Percentiles rank a stretch among this genome's conserved stretches.
Conservation (phyloP, 2,329 filamentous ascomycete species). For the Penicillium hesseltinei region DNA sequence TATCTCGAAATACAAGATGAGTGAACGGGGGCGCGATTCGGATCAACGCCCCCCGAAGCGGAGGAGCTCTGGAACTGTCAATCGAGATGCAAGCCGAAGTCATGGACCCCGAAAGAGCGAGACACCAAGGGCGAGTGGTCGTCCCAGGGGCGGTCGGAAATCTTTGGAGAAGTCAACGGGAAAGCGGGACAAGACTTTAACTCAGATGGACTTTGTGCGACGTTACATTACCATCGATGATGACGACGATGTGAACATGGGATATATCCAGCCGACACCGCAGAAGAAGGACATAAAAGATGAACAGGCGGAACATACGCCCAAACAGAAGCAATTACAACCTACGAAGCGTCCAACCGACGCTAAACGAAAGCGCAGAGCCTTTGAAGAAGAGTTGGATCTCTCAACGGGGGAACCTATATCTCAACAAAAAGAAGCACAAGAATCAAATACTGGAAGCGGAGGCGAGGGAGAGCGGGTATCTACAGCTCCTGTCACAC, state of each 20-base stretch:
- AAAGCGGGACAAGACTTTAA: constrained; percentile 40
- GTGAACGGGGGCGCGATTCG: not conserved
- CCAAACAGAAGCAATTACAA: not conserved
- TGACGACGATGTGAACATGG: constrained; percentile 31
- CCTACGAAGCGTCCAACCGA: not conserved
- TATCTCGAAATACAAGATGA: constrained; percentile 12
- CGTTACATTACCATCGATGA: constrained; percentile 36
- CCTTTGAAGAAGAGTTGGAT: constrained; percentile 19
- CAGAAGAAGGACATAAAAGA: constrained; percentile 9
- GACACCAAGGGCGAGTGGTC: constrained; percentile 22
- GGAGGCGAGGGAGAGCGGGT: not conserved
- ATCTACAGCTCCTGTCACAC: constrained; percentile 29
- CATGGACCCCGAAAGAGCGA: constrained; percentile 17
- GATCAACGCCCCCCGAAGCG: constrained; percentile 17
- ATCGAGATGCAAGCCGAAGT: constrained; percentile 4
- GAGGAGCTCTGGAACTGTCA: constrained; percentile 11
- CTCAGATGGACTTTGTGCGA: constrained; percentile 44
- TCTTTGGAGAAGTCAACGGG: constrained; percentile 22
- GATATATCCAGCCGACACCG: constrained; percentile 31
- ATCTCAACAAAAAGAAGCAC: constrained; percentile 11
- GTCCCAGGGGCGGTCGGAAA: constrained; percentile 22
- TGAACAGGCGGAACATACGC: not conserved
- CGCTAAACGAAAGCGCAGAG: constrained; percentile 15
- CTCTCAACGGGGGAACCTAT: constrained; percentile 24
- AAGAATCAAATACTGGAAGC: not conserved